Conservation (phyloP, 441 rosid genomes). For the Adansonia gregorii region DNA sequence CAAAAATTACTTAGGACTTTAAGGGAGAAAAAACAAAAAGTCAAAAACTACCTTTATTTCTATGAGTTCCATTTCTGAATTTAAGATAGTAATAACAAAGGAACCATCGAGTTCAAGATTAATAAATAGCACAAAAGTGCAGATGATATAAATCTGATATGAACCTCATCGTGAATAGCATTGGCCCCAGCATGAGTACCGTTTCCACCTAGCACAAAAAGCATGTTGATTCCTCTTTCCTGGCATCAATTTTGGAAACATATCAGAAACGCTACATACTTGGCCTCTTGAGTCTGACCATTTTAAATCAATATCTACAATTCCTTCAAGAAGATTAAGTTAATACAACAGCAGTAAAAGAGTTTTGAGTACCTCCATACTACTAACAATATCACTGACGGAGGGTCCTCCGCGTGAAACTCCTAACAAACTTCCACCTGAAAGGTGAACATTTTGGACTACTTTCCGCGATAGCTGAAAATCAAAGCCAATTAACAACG, state of each 20-base stretch:
- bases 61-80: not conserved
- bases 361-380: slow-evolving; percentile 64
- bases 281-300: slow-evolving; percentile 13
- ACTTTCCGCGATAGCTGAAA: slow-evolving; percentile 87
- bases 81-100: not conserved
- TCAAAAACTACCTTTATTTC: not conserved
- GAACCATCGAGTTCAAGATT: slow-evolving; percentile 1
- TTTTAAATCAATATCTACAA: slow-evolving; percentile 14
- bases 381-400: slow-evolving; percentile 73
- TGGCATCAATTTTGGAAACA: slow-evolving; percentile 40
- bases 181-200: slow-evolving; percentile 99
- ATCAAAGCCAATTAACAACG: slow-evolving; percentile 27
- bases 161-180: slow-evolving; percentile 92
- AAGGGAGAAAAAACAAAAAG: not conserved
- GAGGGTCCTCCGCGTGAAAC: slow-evolving; percentile 97
- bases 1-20: not conserved
- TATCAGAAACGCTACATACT: slow-evolving; percentile 24
- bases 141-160: slow-evolving; percentile 25
- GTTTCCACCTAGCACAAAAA: slow-evolving; percentile 93
- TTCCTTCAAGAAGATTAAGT: slow-evolving; percentile 12
- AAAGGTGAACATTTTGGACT: slow-evolving; percentile 91
- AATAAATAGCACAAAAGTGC: not conserved
- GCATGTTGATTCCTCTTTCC: slow-evolving; percentile 98
- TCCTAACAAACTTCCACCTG: slow-evolving; percentile 97
- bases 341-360: not conserved